Base-by-base conservation (phyloP, 1,284 basidiomycete genomes). In the Microbotryomycetes sp. region DNA sequence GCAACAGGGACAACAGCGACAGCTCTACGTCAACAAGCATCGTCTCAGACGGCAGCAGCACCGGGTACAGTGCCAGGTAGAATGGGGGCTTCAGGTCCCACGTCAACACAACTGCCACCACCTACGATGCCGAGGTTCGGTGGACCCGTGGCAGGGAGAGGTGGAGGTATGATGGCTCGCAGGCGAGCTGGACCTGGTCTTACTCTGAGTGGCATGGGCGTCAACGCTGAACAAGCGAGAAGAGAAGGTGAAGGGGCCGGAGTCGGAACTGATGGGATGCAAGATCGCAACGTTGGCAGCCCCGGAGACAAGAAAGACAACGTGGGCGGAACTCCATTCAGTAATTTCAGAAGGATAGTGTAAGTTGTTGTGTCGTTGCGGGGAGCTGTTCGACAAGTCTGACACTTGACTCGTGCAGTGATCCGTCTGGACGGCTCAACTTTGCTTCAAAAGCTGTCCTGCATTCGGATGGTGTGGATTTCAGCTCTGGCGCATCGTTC, bases 311-410 rank as follows among this genome's bases (percentile, higher is more conserved):
- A 19, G 51, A 32, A 7, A 55, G 46, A n/a, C 26, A 53, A 25
- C 52, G 67, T 67, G 22, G 70, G 67, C 54, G 82, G 80, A 62
- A 88, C 88, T 26, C 89, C 90, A 22, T 98, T 98, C 77, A 82
- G 86, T 53, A 96, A 92, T 76, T 97, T 97, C 76, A 84, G 86
- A 69, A 91, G 88, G 78, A 94, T 97, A 72, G 90, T 97, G 88
- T 92, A 80, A 63, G 88, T 82, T 14, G 55, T 56, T 14, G 6
- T 6, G 23, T 6, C 23, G 47, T 30, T 25, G 12, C 15, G 1
- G 1, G 25, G 23, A 16, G 1, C 31, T 4, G 31, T 45, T 30
- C 64, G 67, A 25, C 28, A 26, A 15, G 61, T 56, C 68, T 52
- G 58, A 62, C 32, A 55, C 58, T 59, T 49, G 45, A 49, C 23